Percentiles rank a stretch among this genome's conserved stretches.
Conservation (phyloP, 2,329 filamentous ascomycete genomes). For the Lizonia empirigonia region DNA sequence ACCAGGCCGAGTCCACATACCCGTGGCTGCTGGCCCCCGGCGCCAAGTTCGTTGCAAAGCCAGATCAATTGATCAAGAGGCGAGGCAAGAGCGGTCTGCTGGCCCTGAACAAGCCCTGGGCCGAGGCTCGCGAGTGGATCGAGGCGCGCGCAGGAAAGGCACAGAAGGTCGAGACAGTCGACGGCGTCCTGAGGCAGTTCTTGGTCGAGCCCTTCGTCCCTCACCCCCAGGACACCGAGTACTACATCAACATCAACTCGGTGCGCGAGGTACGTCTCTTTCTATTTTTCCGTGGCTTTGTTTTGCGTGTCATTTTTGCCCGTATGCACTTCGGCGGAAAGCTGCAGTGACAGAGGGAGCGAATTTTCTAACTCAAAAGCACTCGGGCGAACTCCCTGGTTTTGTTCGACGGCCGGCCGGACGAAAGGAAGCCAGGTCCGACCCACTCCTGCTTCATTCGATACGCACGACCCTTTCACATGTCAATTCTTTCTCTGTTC, state of each 20-base stretch:
- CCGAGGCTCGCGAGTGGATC: slow-evolving; percentile 93
- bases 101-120: slow-evolving; percentile 95
- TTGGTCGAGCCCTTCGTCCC: slow-evolving; percentile 98
- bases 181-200: slow-evolving; percentile 90
- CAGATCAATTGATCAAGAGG: slow-evolving; percentile 99
- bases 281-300: slow-evolving; percentile 19
- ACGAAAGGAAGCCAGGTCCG: slow-evolving; percentile 48
- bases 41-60: slow-evolving; percentile 97
- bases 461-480: slow-evolving; percentile 44
- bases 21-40: slow-evolving; percentile 87
- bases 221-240: slow-evolving; percentile 93
- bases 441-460: slow-evolving; percentile 43
- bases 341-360: slow-evolving; percentile 23
- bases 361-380: slow-evolving; percentile 20
- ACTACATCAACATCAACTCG: slow-evolving; percentile 99
- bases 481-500: slow-evolving; percentile 32
- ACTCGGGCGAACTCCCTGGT: slow-evolving; percentile 35
- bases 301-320: slow-evolving; percentile 20
- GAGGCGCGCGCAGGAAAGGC: slow-evolving; percentile 88
- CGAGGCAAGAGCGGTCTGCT: slow-evolving; percentile 98
- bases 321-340: slow-evolving; percentile 6
- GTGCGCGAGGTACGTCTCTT: slow-evolving; percentile 88
- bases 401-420: slow-evolving; percentile 48
- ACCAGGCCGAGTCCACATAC: slow-evolving; percentile 95
- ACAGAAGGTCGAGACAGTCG: slow-evolving; percentile 89